Evolutionary conservation across 306 rosid species (phyloP).

Genomic region (Cicer chorassanicum): DNA sequence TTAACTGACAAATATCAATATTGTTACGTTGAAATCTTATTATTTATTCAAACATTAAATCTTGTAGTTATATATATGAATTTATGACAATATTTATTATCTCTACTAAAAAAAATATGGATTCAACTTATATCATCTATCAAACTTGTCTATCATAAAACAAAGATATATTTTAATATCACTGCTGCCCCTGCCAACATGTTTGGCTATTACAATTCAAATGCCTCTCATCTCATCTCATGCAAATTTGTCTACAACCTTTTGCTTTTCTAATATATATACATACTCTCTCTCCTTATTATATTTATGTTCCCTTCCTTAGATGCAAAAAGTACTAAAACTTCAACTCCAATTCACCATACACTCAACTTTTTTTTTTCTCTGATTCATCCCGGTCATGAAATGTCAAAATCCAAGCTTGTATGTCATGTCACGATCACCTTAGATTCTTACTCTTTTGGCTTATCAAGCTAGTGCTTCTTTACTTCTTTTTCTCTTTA

Average conservation of each 20-base stretch:
- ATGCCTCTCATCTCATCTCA: too few relatives aligned
- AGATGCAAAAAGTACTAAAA: constrained; percentile 37
- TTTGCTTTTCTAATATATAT: background rate
- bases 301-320: constrained; percentile 45
- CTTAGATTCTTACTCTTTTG: constrained; percentile 54
- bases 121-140: too few relatives aligned
- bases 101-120: too few relatives aligned
- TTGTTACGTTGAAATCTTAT: too few relatives aligned
- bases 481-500: constrained; percentile 11
- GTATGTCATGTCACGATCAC: constrained; percentile 65
- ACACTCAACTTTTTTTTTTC: background rate
- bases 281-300: constrained; percentile 26
- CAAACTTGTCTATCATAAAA: too few relatives aligned
- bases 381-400: constrained; percentile 34
- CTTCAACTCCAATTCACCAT: constrained; percentile 3
- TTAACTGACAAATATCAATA: too few relatives aligned
- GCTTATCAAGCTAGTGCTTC: constrained; percentile 37
- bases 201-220: constrained; percentile 45
- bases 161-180: too few relatives aligned
- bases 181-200: constrained; percentile 27
- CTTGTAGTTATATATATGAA: too few relatives aligned
- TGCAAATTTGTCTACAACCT: constrained; percentile 33
- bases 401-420: constrained; percentile 70
- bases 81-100: too few relatives aligned
- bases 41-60: too few relatives aligned